Conservation (phyloP, 1,139 yeast species). For the Zygosaccharomyces sapae region DNA sequence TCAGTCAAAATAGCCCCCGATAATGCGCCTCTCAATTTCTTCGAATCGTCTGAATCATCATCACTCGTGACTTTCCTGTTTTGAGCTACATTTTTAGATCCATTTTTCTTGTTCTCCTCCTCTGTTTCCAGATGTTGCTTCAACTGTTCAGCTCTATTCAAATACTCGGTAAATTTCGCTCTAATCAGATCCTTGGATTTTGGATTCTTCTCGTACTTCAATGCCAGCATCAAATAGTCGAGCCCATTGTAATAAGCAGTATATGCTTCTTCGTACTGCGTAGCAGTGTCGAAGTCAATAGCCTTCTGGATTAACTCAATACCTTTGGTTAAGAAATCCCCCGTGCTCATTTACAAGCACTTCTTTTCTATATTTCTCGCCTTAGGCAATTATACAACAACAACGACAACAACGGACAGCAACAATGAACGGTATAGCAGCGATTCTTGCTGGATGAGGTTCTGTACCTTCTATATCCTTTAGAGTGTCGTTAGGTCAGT, state of each 20-base stretch:
- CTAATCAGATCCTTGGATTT: slow-evolving; percentile 84
- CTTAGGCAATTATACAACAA: not conserved
- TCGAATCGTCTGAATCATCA: slow-evolving; percentile 78
- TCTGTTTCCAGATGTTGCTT: slow-evolving; percentile 81
- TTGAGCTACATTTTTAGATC: slow-evolving; percentile 31
- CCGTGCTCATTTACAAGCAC: slow-evolving; percentile 45
- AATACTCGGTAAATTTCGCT: slow-evolving; percentile 84
- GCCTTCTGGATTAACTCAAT: slow-evolving; percentile 92
- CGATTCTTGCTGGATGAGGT: not conserved
- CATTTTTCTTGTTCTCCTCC: slow-evolving; percentile 37
- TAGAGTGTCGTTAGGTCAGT: too few relatives aligned
- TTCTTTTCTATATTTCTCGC: not conserved
- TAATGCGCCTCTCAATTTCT: slow-evolving; percentile 84
- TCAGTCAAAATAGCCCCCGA: slow-evolving; percentile 91
- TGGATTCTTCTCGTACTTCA: slow-evolving; percentile 91
- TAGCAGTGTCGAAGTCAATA: slow-evolving; percentile 88
- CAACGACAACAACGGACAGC: not conserved
- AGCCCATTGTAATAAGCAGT: slow-evolving; percentile 88
- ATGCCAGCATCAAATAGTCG: slow-evolving; percentile 91
- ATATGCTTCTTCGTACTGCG: slow-evolving; percentile 90
- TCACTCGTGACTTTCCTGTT: slow-evolving; percentile 41
- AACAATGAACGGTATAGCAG: not conserved
- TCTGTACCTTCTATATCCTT: too few relatives aligned
- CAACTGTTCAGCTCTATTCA: slow-evolving; percentile 89
- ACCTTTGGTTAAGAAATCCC: slow-evolving; percentile 88